phyloP scores from a whole-genome alignment of 352 stramenopile species.

The Pythium grandisporangium region DNA sequence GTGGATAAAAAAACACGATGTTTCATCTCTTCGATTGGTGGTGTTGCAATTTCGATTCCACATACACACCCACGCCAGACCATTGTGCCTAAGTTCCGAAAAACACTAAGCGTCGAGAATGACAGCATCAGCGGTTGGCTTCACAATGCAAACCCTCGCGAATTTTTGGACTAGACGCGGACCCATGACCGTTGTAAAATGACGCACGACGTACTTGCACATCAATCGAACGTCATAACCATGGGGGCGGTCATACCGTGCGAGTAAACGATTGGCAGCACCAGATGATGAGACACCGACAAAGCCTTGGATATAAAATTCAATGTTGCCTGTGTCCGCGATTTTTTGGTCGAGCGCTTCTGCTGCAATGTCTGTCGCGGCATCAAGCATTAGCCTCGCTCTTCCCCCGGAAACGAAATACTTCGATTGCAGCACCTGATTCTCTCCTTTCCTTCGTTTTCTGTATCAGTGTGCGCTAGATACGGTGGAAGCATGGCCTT shows the following conservation, averaged over 20 bases:
- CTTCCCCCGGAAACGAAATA: conserved; percentile 7
- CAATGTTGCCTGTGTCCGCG: conserved; percentile 1
- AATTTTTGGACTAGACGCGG: conserved; percentile 3
- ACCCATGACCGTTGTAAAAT: conserved; percentile 2
- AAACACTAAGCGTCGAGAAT: conserved; percentile 13
- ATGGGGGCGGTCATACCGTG: conserved; percentile 1
- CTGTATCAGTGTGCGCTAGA: not conserved
- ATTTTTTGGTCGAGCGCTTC: conserved; percentile 2
- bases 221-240: conserved; percentile 6
- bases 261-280: conserved; percentile 4
- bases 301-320: conserved; percentile 3
- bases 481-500: conserved; percentile 1
- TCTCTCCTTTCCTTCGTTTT: not conserved
- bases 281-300: conserved; percentile 3
- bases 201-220: conserved; percentile 8
- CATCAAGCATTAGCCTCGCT: conserved; percentile 8
- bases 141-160: conserved; percentile 3
- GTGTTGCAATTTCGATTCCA: conserved; percentile 3
- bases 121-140: conserved; percentile 6
- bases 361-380: conserved; percentile 1
- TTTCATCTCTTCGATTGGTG: conserved; percentile 1
- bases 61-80: conserved; percentile 4
- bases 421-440: conserved; percentile 4
- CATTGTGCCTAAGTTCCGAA: conserved; percentile 5
- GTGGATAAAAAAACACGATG: conserved; percentile 10